Base-by-base conservation (phyloP, 1,284 basidiomycete species). In the Cryptococcus neoformans region DNA sequence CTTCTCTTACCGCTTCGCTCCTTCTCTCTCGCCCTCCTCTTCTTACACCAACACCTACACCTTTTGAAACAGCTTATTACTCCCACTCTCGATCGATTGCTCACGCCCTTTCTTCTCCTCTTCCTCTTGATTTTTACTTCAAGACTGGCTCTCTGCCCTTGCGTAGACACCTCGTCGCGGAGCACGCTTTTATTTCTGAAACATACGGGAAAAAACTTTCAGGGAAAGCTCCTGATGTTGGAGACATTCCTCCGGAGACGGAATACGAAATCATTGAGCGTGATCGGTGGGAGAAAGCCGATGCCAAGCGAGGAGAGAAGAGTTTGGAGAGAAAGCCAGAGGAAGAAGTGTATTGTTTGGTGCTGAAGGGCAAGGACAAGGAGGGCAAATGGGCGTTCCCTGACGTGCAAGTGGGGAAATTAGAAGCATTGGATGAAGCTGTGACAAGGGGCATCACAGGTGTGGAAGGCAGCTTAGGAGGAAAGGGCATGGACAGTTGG, bases 81-180 rank as follows among this genome's bases (percentile, higher is more conserved):
- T 81, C 84, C 51, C 96, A 96, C 83, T 90, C 93, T 72, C 82
- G 85, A 9, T 84, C 87, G 53, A 84, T 98, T 62, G 85, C 87
- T 62, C 87, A 90, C 64, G 88, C 92, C 5, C 80, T 97, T 44
- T 87, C 89, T 71, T 92, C 93, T 70, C 93, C 94, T 0, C 87
- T 92, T 75, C 88, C 91, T 14, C 83, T 85, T 56, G 87, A 92
- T 45, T 95, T 96, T 76, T 98, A 96, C 81, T 98, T 97, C 83
- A 94, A 94, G 77, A 86, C 87, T 58, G 94, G 93, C 0, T 91
- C 91, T 0, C 82, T 92, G 3, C 84, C 95, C 38, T 88, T 94
- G 73, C 86, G 86, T 44, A 84, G 88, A 50, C 97, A 93, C 73
- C 85, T 81, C 49, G 75, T 84, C 53, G 85, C 90, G 66, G 88